Base-by-base conservation (phyloP, 768 basidiomycete genomes). In the Artomyces pyxidatus region DNA sequence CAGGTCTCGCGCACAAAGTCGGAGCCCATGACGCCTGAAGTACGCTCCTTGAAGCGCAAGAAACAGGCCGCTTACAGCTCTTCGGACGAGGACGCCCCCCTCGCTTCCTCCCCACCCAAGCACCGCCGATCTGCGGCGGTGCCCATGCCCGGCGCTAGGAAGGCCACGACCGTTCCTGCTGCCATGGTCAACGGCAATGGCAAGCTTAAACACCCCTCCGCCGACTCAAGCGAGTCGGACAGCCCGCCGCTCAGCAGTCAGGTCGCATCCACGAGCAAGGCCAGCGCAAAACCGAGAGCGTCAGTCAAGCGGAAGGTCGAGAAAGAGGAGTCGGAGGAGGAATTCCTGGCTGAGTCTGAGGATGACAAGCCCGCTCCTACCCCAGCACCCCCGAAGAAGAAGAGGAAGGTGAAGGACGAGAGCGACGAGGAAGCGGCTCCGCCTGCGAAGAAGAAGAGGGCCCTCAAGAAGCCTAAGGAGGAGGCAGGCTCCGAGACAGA, bases 91-190 rank as follows among this genome's bases (percentile, higher is more conserved):
- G 71, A 80, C 44, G 84, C 81, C 25, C 85, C 88, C 48, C 70
- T 69, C 16, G 85, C 85, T 42, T 83, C 85, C 23, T 85, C 87
- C 32, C 85, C 84, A 17, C 72, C 68, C 4, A 88, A 86, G 65
- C 67, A 66, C 48, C 49, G 60, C 16, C 61, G 61, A 22, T 64
- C 73, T 37, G 63, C 67, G 39, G 62, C 68, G 4, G 63, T 68
- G n/a, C 59, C 68, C 30, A 72, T 68, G 65, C 67, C 68, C 19
- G 71, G 74, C 29, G 68, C 68, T 30, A 62, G 69, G 26, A 60
- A 65, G 44, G 65, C 70, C 23, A 69, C 72, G 17, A 68, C 71
- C 2, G 62, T 60, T 22, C 50, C 66, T 26, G 50, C 59, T 23
- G 49, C 65, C 6, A 43, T 52, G 28, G 56, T 52, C 28, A 54